Percentiles rank a stretch among this genome's conserved stretches.
These are phyloP conservation scores for Puccinia triticina DNA, from an alignment of 1,284 basidiomycete genomes.

Conservation along the genomic window DNA sequence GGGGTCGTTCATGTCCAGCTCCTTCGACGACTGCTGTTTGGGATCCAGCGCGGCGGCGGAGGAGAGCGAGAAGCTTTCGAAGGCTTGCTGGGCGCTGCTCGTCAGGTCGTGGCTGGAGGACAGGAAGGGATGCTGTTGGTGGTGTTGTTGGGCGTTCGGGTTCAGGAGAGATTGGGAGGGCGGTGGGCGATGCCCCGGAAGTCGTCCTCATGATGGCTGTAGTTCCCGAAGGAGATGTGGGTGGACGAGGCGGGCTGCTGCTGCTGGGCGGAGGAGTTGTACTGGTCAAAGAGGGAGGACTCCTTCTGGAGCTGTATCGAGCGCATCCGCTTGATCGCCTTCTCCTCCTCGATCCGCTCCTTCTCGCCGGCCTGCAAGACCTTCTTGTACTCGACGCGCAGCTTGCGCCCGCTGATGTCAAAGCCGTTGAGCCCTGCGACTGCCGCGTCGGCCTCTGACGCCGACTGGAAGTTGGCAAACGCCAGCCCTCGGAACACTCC, in stretches of 20 bases:
- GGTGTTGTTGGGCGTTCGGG: neutral
- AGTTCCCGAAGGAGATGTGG: constrained; percentile 25
- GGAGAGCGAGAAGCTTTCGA: constrained; percentile 67
- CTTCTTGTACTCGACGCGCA: constrained; percentile 99
- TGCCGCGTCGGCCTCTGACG: constrained; percentile 89
- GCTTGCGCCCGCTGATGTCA: constrained; percentile 95
- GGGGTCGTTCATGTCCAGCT: constrained; percentile 93
- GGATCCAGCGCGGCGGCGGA: constrained; percentile 60
- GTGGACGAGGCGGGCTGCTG: constrained; percentile 19
- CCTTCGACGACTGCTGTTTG: constrained; percentile 63
- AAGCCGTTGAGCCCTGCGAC: constrained; percentile 87
- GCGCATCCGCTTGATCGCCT: constrained; percentile 96
- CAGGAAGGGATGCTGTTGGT: neutral
- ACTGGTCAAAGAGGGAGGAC: constrained; percentile 24
- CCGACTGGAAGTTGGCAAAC: constrained; percentile 94
- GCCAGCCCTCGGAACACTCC: constrained; percentile 96
- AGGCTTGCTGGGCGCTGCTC: constrained; percentile 61
- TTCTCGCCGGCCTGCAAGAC: constrained; percentile 98
- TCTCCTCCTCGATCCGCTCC: constrained; percentile 97
- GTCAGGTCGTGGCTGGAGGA: neutral
- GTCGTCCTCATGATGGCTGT: no score
- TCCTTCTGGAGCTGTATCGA: constrained; percentile 76
- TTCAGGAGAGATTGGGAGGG: constrained; percentile 24
- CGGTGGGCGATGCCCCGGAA: neutral
- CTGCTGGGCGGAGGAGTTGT: no score